A percentile compares a stretch with the other conserved stretches of the same genome.
Conservation (phyloP, 441 rosid genomes). For the Arabidopsis hybrid region DNA sequence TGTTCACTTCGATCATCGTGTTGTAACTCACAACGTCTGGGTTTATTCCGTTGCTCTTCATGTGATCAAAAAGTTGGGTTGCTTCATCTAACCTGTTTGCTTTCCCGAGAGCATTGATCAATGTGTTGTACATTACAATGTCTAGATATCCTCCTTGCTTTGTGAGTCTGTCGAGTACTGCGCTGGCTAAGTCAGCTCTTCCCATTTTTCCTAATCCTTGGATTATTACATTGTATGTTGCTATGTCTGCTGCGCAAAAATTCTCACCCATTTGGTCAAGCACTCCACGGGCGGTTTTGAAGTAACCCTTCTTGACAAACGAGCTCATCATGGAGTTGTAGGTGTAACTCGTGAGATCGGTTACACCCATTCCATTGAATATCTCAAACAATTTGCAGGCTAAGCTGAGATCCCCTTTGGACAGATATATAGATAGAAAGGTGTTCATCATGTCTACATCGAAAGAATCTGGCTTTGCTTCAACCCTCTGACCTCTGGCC, state of each 20-base stretch:
- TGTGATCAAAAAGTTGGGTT: slow-evolving; percentile 68
- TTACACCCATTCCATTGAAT: slow-evolving; percentile 62
- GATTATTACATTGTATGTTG: slow-evolving; percentile 81
- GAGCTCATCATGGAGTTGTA: slow-evolving; percentile 88
- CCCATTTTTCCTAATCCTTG: slow-evolving; percentile 90
- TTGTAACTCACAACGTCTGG: slow-evolving; percentile 88
- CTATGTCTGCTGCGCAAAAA: slow-evolving; percentile 69
- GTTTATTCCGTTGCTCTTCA: slow-evolving; percentile 72
- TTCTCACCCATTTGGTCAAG: slow-evolving; percentile 76
- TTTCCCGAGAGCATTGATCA: slow-evolving; percentile 80
- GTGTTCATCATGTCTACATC: slow-evolving; percentile 88
- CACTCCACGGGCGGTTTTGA: slow-evolving; percentile 66
- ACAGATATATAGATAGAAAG: slow-evolving; percentile 78
- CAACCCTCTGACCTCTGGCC: slow-evolving; percentile 65
- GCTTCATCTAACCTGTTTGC: slow-evolving; percentile 78
- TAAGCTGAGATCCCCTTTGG: slow-evolving; percentile 78
- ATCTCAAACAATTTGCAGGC: slow-evolving; percentile 93
- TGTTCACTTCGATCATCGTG: slow-evolving; percentile 81
- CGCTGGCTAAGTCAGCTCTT: slow-evolving; percentile 79
- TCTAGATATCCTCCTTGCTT: slow-evolving; percentile 84
- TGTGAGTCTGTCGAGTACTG: slow-evolving; percentile 68
- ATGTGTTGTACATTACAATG: slow-evolving; percentile 85
- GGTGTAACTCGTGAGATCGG: slow-evolving; percentile 72
- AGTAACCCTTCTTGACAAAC: slow-evolving; percentile 83
- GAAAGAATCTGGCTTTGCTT: slow-evolving; percentile 56